Evolutionary conservation across 2,329 filamentous ascomycete genomes (phyloP).

Genomic region (Endoconidiophora polonica): DNA sequence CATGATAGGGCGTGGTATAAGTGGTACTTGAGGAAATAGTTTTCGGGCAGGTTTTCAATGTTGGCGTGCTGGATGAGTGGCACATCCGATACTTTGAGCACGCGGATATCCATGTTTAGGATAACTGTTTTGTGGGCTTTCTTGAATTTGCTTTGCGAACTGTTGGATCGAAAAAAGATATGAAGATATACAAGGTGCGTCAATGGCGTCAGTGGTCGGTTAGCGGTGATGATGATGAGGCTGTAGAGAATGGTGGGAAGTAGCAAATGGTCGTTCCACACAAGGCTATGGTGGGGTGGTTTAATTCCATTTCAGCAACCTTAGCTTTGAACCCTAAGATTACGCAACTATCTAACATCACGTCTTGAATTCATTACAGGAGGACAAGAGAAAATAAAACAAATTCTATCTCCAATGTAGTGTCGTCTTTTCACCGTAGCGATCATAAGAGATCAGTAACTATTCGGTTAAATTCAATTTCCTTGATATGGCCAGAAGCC

Average conservation of each 20-base stretch:
- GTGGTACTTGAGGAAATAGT: slow-evolving; percentile 99
- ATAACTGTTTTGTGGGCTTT: not conserved
- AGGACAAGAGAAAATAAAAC: too few species aligned
- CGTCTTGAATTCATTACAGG: too few species aligned
- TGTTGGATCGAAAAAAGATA: not conserved
- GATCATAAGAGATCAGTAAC: too few species aligned
- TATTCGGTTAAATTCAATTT: too few species aligned
- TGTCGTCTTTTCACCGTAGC: too few species aligned
- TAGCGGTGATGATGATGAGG: not conserved
- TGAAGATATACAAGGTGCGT: not conserved
- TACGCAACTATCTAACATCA: too few species aligned
- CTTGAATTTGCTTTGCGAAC: not conserved
- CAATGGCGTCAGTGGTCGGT: slow-evolving; percentile 5
- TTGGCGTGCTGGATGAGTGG: slow-evolving; percentile 94
- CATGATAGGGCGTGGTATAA: slow-evolving; percentile 96
- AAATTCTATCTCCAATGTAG: too few species aligned
- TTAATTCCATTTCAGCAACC: too few species aligned
- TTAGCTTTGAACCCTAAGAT: too few species aligned
- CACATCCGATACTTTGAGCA: slow-evolving; percentile 68
- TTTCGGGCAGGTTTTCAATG: slow-evolving; percentile 96
- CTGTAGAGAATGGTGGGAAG: not conserved
- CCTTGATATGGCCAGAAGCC: too few species aligned
- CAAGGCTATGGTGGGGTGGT: slow-evolving; percentile 6
- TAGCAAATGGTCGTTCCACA: too few species aligned
- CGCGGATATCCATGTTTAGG: slow-evolving; percentile 65